Evolutionary conservation across 768 basidiomycete genomes (phyloP), one percentile per base, ranked within the genome.

Genomic region (Rhodotorula graminis): DNA sequence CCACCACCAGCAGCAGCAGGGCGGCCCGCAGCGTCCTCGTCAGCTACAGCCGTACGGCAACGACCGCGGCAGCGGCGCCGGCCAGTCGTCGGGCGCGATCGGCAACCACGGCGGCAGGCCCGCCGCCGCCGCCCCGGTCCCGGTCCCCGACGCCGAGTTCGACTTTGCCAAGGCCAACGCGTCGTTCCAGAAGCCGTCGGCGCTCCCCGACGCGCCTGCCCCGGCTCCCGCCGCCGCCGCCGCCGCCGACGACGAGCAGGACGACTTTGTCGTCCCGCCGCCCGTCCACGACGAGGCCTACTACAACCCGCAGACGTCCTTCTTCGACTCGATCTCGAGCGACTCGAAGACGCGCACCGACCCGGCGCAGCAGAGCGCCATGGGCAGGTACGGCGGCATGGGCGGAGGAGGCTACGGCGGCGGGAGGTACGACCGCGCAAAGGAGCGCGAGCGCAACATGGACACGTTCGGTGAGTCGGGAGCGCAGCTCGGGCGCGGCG

Each of bases 261-360:
- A 76, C 50, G 76, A 67, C 25, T 75, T 70, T 37, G 64, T 68
- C 19, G 67, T 75, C 37, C 68, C 70, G 18, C 69, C 73, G 31
- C 60, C 69, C 37, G 4, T 50, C 46, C 68, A 74, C 42, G 50
- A 67, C 15, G 44, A 46, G 44, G 44, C 44, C 6, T 78, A 67
- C 50, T 80, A 80, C 73, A 68, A 77, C 74, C 79, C 79, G 69
- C 65, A 59, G 9, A 67, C 70, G 27, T 75, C 72, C 6, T 80
- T 80, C 77, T 80, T 80, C 53, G 80, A 80, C 64, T 77, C 74
- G 47, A 78, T 80, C 65, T 79, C 77, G 37, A 72, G 69, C 29
- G 80, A 80, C 53, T 57, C 70, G 16, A 78, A 76, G 68, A 70
- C 73, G n/a, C 73, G 74, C 53, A 37, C 69, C 25, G 71, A 64